Percentiles rank a stretch among this genome's conserved stretches.
Evolutionary conservation across 352 stramenopile species (phyloP).

Genomic region (Globisporangium solare): DNA sequence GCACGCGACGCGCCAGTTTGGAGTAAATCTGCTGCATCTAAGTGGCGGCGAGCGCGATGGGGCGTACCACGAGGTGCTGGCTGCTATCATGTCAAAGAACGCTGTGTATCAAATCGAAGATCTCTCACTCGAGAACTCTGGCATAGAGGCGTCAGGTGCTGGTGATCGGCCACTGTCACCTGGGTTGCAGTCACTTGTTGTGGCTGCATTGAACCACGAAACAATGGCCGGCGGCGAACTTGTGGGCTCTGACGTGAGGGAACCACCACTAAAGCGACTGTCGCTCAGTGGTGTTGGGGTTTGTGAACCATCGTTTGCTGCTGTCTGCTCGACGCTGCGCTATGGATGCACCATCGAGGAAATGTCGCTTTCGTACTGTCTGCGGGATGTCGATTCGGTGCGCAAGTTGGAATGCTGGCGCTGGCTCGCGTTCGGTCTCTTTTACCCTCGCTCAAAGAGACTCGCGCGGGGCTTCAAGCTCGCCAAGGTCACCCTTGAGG

Average conservation of each 20-base stretch:
- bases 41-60: neutral
- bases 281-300: neutral
- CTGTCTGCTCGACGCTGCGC: constrained; percentile 2
- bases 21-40: neutral
- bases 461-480: neutral
- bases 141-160: neutral
- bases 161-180: neutral
- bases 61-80: too few species aligned
- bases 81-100: neutral
- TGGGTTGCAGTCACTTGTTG: neutral
- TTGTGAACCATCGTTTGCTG: neutral
- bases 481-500: neutral
- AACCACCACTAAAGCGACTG: neutral
- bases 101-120: neutral
- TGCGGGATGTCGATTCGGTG: neutral
- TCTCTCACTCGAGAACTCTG: neutral
- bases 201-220: neutral
- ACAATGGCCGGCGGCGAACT: neutral
- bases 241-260: neutral
- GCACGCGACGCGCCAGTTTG: neutral
- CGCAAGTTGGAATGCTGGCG: constrained; percentile 7
- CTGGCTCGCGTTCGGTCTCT: constrained; percentile 12
- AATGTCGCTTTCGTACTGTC: neutral
- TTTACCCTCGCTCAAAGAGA: constrained; percentile 7
- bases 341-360: neutral